Evolutionary conservation across 2,329 filamentous ascomycete species (phyloP), one percentile per base, ranked within the genome.

Genomic region (Monosporascus ibericus): DNA sequence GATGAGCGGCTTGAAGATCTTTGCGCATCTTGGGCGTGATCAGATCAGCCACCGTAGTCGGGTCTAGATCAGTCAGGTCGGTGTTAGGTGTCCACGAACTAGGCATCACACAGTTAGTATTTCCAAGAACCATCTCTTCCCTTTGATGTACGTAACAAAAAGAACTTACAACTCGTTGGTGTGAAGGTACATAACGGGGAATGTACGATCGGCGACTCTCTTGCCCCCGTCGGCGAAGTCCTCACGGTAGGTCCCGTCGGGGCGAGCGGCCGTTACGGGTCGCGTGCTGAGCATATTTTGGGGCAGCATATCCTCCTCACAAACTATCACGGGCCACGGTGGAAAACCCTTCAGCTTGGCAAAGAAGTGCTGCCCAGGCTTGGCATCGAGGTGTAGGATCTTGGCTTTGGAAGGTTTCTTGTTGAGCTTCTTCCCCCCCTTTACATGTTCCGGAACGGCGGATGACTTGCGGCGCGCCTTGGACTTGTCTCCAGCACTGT

Each of bases 161-260:
- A n/a, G 20, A 46, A 48, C 92, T 83, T 75, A 99, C 94, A 99
- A 97, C 78, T 97, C 92, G 65, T 97, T 96, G 38, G 92, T 96
- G 58, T 84, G 79, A 48, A 97, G 75, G 69, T 96, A 97, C 92
- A 97, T 96, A 65, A 97, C 85, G 5, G 92, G 90, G 68, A 91
- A 97, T 30, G 88, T 91, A 58, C 92, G 83, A 70, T 96, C 91
- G 56, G 86, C 82, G 42, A 82, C 85, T 60, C 91, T 88, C 76
- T 94, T 94, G 63, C 89, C 92, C 55, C 88, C 92, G 63, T 96
- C 91, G 40, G 85, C 83, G 66, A 89, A 96, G 58, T 92, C 88
- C 54, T 91, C 89, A 50, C 89, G 85, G 69, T 94, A 96, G 40
- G 87, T 88, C 53, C 92, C 92, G 70, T 97, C 92, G 22, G 82